phyloP scores from a whole-genome alignment of 352 stramenopile species.

The Pythium guiyangense region DNA sequence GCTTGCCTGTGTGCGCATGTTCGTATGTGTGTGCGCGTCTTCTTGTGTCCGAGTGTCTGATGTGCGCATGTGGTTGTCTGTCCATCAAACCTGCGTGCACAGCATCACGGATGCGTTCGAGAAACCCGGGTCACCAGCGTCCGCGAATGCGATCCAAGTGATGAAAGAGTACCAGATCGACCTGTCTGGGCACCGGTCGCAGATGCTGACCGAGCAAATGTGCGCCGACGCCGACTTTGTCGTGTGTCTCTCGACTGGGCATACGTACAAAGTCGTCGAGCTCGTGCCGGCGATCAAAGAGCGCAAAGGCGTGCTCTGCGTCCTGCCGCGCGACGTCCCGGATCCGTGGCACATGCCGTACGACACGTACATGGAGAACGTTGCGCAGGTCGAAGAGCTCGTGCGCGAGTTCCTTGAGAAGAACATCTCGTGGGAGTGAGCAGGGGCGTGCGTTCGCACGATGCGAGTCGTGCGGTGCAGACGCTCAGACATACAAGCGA shows the following conservation, averaged over 20 bases:
- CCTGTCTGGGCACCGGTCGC: constrained; percentile 58
- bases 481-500: no score
- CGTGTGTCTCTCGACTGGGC: constrained; percentile 64
- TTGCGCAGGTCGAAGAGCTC: constrained; percentile 70
- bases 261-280: constrained; percentile 58
- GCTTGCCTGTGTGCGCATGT: neutral
- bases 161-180: constrained; percentile 78
- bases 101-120: constrained; percentile 77
- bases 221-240: constrained; percentile 64
- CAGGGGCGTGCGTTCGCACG: neutral
- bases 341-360: constrained; percentile 84
- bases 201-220: constrained; percentile 63
- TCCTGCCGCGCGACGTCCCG: constrained; percentile 56
- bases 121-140: constrained; percentile 54
- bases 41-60: neutral
- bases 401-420: constrained; percentile 72
- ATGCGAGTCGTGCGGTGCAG: neutral
- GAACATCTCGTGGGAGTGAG: constrained; percentile 35
- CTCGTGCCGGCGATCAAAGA: constrained; percentile 61
- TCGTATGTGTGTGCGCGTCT: no score
- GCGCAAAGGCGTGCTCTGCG: constrained; percentile 45
- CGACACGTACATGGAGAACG: constrained; percentile 78
- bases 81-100: neutral
- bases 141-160: constrained; percentile 50
- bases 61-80: no score